Evolutionary conservation across 1,284 basidiomycete species (phyloP).

Genomic region (Apiotrichum laibachii): DNA sequence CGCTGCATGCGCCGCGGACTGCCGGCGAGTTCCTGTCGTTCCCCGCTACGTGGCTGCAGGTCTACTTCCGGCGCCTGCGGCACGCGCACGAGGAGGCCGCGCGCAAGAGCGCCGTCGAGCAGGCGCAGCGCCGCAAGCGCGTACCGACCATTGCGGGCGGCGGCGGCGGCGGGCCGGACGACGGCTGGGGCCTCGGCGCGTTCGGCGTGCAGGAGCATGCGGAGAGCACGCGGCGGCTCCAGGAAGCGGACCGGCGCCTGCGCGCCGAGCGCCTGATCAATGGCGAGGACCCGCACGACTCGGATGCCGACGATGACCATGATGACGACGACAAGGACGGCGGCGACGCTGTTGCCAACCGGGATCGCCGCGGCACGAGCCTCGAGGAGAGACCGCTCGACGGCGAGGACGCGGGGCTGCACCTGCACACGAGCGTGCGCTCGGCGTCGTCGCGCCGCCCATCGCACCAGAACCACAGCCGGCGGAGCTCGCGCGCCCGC

Average conservation of each 20-base stretch:
- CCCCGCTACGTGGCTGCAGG: conserved; percentile 44
- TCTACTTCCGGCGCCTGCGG: conserved; percentile 46
- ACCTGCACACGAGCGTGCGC: not conserved
- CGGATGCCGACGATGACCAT: conserved; percentile 52
- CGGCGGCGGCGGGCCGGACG: conserved; percentile 37
- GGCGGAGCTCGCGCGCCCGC: not conserved
- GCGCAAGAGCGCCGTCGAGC: conserved; percentile 39
- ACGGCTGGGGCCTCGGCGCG: conserved; percentile 66
- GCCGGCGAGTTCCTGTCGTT: conserved; percentile 39
- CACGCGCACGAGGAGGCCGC: conserved; percentile 50
- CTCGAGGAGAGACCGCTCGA: not conserved
- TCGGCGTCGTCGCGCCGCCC: not conserved
- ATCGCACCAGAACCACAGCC: not conserved
- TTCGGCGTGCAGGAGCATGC: conserved; percentile 60
- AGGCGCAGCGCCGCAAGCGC: conserved; percentile 39
- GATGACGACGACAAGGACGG: conserved; percentile 1
- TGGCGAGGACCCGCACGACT: conserved; percentile 1
- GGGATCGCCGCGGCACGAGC: not conserved
- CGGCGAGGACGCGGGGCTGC: not conserved
- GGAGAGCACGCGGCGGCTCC: conserved; percentile 43
- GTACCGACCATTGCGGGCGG: conserved; percentile 30
- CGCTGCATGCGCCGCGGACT: conserved; percentile 38
- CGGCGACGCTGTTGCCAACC: not conserved
- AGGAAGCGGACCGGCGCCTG: conserved; percentile 41
- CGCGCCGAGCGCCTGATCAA: conserved; percentile 27